Base-by-base conservation (phyloP, 352 stramenopile species). In the Elongisporangium senticosum region DNA sequence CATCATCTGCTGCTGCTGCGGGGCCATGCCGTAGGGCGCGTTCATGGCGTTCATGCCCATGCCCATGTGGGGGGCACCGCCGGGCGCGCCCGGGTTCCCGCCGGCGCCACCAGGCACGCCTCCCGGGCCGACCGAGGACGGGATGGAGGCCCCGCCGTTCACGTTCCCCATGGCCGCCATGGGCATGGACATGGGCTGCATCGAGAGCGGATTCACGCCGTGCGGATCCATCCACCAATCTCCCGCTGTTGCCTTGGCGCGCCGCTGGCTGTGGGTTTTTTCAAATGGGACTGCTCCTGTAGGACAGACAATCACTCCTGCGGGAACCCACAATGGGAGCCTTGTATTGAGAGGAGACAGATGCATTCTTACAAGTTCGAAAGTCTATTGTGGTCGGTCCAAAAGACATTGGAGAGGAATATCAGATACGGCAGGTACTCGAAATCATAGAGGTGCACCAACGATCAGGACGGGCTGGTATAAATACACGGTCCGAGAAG, bases 171-270 rank as follows among this genome's bases (percentile, higher is more conserved):
- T 68, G 53, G 33, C 33, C 33, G 59, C 43, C 73, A 87, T 89
- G 20, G 69, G 62, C 75, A 87, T 87, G 7, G 74, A 78, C 73
- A 86, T 86, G 43, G 74, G 69, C 65, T 80, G 77, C 76, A 89
- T 85, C 55, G 61, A 62, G 67, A 90, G 74, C 56, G 78, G 67
- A 62, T 90, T 90, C 51, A 86, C 73, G 60, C 65, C 68, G 65
- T 87, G 76, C 24, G 71, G 74, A 37, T 89, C 78, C 79, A 89
- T 89, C 55, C 19, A 23, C 20, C 33, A 43, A 43, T 43, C 33
- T 43, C 33, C 33, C 33, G 33, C 33, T 43, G 33, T 43, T 33
- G 48, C 48, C 7, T 22, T 63, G 24, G 39, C 51, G 28, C 19
- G 49, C 33, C 11, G n/a, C 33, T 43, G 33, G 33, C 33, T 17